Percentiles rank a stretch among this genome's conserved stretches.
These are phyloP conservation scores for Aspergillus sp. DNA, from an alignment of 2,329 filamentous ascomycete genomes.

Conservation along the genomic window DNA sequence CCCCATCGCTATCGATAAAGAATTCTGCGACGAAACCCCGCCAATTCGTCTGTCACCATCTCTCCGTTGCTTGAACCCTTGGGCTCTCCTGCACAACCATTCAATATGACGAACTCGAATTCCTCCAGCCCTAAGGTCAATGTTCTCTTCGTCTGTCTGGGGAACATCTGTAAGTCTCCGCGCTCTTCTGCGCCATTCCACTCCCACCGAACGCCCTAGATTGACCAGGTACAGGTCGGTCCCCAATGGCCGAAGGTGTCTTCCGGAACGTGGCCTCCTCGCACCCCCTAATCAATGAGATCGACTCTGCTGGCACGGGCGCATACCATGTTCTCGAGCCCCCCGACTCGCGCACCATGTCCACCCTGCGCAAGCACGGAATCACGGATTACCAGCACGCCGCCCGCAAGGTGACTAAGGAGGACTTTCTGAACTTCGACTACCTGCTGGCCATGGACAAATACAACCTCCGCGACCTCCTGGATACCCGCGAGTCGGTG, in stretches of 20 bases:
- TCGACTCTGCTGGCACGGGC: slow-evolving; percentile 89
- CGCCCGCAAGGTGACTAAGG: slow-evolving; percentile 68
- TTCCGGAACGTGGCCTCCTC: slow-evolving; percentile 70
- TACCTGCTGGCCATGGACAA: slow-evolving; percentile 95
- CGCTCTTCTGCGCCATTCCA: slow-evolving; percentile 1
- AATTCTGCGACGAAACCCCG: slow-evolving; percentile 9
- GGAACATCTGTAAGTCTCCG: slow-evolving; percentile 75
- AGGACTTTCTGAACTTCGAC: slow-evolving; percentile 83
- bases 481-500: slow-evolving; percentile 57
- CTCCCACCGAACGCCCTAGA: slow-evolving; percentile 2
- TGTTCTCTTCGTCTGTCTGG: slow-evolving; percentile 92
- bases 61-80: background rate
- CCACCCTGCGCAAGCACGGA: slow-evolving; percentile 70
- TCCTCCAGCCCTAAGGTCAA: slow-evolving; percentile 49
- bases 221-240: slow-evolving; percentile 54
- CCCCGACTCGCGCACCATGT: slow-evolving; percentile 82
- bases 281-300: slow-evolving; percentile 59
- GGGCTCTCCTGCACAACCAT: background rate
- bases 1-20: slow-evolving; percentile 10
- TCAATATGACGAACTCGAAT: slow-evolving; percentile 22
- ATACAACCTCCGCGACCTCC: slow-evolving; percentile 71
- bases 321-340: slow-evolving; percentile 77
- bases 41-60: background rate
- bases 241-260: slow-evolving; percentile 94
- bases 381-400: slow-evolving; percentile 75